A percentile compares a stretch with the other conserved stretches of the same genome.
phyloP scores from a whole-genome alignment of 257 asterid species.

The Echites panduratus region DNA sequence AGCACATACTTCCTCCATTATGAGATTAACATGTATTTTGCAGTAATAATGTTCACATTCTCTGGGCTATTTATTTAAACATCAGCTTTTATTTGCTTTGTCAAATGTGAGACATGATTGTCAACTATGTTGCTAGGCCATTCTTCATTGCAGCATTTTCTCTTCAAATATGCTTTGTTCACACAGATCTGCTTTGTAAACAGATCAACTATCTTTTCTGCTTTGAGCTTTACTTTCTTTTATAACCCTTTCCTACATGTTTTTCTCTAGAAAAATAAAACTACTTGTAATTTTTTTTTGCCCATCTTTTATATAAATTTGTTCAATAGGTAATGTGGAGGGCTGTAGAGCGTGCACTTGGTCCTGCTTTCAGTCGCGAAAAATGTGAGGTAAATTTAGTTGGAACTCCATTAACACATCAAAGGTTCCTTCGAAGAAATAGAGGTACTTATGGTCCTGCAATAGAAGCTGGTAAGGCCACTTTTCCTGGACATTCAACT shows the following conservation, averaged over 20 bases:
- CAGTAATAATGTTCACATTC: not conserved
- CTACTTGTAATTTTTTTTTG: not conserved
- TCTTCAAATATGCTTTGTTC: not conserved
- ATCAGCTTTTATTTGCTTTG: not conserved
- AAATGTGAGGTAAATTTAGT: slow-evolving; percentile 85
- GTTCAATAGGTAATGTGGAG: slow-evolving; percentile 72
- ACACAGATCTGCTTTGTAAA: not conserved
- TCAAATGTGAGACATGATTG: not conserved
- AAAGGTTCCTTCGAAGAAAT: slow-evolving; percentile 68
- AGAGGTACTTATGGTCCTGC: slow-evolving; percentile 98
- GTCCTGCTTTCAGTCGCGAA: slow-evolving; percentile 66
- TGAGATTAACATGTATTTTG: not conserved
- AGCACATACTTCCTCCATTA: not conserved
- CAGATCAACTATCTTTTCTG: not conserved
- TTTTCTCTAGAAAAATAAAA: not conserved
- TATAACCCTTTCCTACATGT: not conserved
- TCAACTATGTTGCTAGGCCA: not conserved
- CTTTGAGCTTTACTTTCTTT: not conserved
- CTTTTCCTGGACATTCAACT: slow-evolving; percentile 82
- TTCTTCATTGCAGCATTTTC: not conserved
- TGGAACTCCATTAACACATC: slow-evolving; percentile 87
- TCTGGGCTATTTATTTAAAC: not conserved
- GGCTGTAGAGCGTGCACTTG: slow-evolving; percentile 86
- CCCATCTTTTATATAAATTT: not conserved
- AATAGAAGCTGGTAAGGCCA: slow-evolving; percentile 65